A percentile compares a stretch with the other conserved stretches of the same genome.
These are phyloP conservation scores for Nemania sp. DNA, from an alignment of 2,329 filamentous ascomycete species.

Conservation along the genomic window DNA sequence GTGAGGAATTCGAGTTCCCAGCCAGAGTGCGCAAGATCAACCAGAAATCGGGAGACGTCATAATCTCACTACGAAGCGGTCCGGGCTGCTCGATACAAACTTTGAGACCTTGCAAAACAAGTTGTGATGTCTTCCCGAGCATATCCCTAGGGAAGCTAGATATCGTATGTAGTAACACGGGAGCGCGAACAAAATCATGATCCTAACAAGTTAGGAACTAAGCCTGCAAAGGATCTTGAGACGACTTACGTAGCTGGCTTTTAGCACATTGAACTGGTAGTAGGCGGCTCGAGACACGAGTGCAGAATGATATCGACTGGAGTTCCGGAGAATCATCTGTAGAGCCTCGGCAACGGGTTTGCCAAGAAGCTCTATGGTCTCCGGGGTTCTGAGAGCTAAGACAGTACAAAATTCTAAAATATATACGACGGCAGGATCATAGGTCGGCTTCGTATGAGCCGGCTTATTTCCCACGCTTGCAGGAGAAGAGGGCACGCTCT, in stretches of 20 bases:
- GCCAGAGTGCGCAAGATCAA: constrained; percentile 84
- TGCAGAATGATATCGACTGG: constrained; percentile 82
- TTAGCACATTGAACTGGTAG: constrained; percentile 85
- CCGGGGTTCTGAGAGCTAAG: constrained; percentile 79
- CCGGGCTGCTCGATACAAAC: constrained; percentile 83
- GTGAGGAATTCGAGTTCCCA: constrained; percentile 75
- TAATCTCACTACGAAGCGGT: constrained; percentile 88
- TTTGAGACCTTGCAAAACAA: constrained; percentile 82
- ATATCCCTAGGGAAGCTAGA: constrained; percentile 85
- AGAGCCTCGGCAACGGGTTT: constrained; percentile 83
- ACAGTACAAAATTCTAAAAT: constrained; percentile 91
- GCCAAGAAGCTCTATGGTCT: constrained; percentile 78
- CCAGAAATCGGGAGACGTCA: constrained; percentile 98
- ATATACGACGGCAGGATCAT: constrained; percentile 89
- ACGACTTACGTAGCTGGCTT: constrained; percentile 81
- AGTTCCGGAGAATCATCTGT: constrained; percentile 84
- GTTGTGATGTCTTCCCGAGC: constrained; percentile 78
- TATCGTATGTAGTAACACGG: constrained; percentile 90
- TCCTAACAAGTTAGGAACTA: constrained; percentile 67
- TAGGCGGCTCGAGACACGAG: constrained; percentile 85
- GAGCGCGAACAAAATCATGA: constrained; percentile 89
- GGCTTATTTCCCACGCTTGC: constrained; percentile 71
- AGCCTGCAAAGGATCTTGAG: background rate
- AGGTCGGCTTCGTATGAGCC: constrained; percentile 68
- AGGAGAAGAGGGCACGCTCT: constrained; percentile 73